These are phyloP conservation scores for Penicillium sp. DNA, from an alignment of 2,329 filamentous ascomycete genomes.

Conservation along the genomic window DNA sequence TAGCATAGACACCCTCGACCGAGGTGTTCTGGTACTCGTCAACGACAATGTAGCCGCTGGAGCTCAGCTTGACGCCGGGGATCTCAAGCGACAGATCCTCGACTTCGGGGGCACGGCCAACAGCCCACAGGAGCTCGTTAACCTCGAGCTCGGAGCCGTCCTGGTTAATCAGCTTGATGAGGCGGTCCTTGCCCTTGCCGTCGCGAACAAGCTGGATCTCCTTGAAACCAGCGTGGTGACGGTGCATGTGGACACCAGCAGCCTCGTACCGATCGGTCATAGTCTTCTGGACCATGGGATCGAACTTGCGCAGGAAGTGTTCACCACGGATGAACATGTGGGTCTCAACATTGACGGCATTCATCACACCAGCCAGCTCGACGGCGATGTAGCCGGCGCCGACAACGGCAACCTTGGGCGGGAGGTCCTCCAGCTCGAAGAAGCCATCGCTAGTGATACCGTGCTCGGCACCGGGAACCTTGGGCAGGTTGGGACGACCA, in stretches of 20 bases:
- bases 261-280: conserved; percentile 50
- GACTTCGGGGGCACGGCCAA: conserved; percentile 46
- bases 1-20: conserved; percentile 45
- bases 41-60: conserved; percentile 41
- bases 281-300: conserved; percentile 50
- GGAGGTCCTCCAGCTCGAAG: conserved; percentile 48
- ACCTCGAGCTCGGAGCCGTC: conserved; percentile 44
- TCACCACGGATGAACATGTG: conserved; percentile 49
- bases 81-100: conserved; percentile 41
- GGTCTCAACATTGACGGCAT: conserved; percentile 47
- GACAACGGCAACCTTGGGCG: conserved; percentile 48
- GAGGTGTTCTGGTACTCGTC: conserved; percentile 50
- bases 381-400: conserved; percentile 51
- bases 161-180: conserved; percentile 42
- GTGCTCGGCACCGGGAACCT: conserved; percentile 44
- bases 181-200: conserved; percentile 45
- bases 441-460: conserved; percentile 51
- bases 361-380: conserved; percentile 49
- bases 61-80: conserved; percentile 40
- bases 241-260: conserved; percentile 46
- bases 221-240: conserved; percentile 44
- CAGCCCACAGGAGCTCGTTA: conserved; percentile 50
- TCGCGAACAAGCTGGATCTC: conserved; percentile 44
- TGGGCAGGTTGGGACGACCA: conserved; percentile 43
- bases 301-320: conserved; percentile 48